A percentile compares a stretch with the other conserved stretches of the same genome.
phyloP scores from a whole-genome alignment of 331 rosid species.

The Arachis monticola region DNA sequence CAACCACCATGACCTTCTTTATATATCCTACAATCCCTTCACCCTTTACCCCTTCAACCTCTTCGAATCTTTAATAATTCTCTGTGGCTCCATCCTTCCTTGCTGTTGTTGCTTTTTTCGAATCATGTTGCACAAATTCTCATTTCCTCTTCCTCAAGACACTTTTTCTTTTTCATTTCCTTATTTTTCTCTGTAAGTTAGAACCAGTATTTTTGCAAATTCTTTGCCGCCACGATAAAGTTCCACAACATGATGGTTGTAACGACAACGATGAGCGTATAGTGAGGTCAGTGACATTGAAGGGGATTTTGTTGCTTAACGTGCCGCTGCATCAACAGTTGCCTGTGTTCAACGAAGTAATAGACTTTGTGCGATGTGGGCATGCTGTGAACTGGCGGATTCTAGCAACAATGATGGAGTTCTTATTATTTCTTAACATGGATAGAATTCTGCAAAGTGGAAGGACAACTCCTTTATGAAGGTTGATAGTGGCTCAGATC shows the following conservation, averaged over 20 bases:
- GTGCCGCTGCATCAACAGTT: conserved; percentile 91
- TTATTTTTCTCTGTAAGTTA: conserved; percentile 57
- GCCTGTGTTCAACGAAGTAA: conserved; percentile 77
- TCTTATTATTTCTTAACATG: conserved; percentile 63
- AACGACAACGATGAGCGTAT: conserved; percentile 89
- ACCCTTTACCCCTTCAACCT: conserved; percentile 73
- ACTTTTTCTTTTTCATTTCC: conserved; percentile 70
- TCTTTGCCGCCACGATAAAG: conserved; percentile 59
- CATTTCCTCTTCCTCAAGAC: conserved; percentile 53
- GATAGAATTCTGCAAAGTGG: conserved; percentile 89
- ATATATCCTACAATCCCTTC: conserved; percentile 41
- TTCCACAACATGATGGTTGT: conserved; percentile 46
- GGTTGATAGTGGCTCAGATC: too few relatives aligned
- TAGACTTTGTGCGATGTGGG: conserved; percentile 91
- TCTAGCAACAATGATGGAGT: conserved; percentile 74
- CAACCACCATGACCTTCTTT: conserved; percentile 68
- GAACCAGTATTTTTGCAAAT: conserved; percentile 69
- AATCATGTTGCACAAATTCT: conserved; percentile 72
- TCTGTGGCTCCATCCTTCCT: conserved; percentile 92
- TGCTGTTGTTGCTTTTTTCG: conserved; percentile 86
- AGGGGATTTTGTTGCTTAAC: conserved; percentile 86
- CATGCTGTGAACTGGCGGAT: conserved; percentile 96
- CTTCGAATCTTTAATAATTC: conserved; percentile 62
- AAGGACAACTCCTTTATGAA: conserved; percentile 37
- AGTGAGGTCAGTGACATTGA: conserved; percentile 74